Conservation (phyloP, 768 basidiomycete genomes). For the Hydnum rufescens region DNA sequence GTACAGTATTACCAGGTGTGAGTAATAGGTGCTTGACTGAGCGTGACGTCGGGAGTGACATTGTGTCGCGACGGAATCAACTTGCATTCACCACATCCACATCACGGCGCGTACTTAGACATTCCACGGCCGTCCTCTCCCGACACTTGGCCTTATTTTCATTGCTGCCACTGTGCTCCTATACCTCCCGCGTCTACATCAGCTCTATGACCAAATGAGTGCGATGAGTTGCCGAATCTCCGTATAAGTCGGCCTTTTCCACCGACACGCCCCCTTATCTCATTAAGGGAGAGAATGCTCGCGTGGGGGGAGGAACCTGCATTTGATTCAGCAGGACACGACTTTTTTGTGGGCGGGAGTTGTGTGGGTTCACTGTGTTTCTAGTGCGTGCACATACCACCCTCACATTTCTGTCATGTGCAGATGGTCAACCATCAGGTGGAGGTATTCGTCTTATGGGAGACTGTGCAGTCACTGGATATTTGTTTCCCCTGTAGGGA, state of each 20-base stretch:
- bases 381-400: no score
- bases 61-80: no score
- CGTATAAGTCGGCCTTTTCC: conserved; percentile 26
- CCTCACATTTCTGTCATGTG: no score
- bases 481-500: not conserved
- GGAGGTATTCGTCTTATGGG: not conserved
- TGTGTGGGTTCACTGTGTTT: conserved; percentile 14
- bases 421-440: not conserved
- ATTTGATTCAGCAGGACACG: conserved; percentile 32
- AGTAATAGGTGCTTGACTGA: no score
- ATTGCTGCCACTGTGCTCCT: conserved; percentile 27
- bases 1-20: no score
- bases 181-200: conserved; percentile 52
- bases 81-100: no score
- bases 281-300: conserved; percentile 51
- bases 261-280: conserved; percentile 34
- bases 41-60: no score
- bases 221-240: conserved; percentile 14
- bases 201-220: conserved; percentile 56
- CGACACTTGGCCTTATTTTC: not conserved
- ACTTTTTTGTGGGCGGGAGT: conserved; percentile 56
- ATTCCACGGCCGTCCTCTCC: no score
- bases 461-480: conserved; percentile 39
- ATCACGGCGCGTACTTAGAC: no score
- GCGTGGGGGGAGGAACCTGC: conserved; percentile 23